These are phyloP conservation scores for Juglanconis sp. DNA, from an alignment of 2,329 filamentous ascomycete genomes.

Conservation along the genomic window DNA sequence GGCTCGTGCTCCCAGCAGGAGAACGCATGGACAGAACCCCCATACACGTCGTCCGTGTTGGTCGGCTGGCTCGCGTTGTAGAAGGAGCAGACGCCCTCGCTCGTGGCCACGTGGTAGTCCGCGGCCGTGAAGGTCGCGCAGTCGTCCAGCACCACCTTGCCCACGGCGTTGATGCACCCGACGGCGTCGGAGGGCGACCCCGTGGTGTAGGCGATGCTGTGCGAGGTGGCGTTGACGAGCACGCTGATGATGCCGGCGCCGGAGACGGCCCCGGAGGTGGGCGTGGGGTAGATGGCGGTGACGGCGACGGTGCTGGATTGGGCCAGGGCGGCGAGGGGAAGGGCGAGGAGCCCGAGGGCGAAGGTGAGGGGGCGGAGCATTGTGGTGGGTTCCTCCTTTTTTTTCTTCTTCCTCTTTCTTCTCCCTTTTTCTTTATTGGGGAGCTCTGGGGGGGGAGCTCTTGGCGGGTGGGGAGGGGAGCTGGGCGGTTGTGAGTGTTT, in stretches of 20 bases:
- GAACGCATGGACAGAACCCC: constrained; percentile 2
- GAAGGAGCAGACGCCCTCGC: constrained; percentile 13
- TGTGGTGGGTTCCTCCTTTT: background rate
- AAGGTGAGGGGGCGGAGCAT: constrained; percentile 4
- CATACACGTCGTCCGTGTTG: constrained; percentile 10
- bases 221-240: constrained; percentile 6
- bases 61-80: constrained; percentile 2
- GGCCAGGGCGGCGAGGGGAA: background rate
- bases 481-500: no score
- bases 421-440: no score
- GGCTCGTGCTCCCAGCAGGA: constrained; percentile 8
- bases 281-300: background rate
- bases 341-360: background rate
- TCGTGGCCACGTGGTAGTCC: background rate
- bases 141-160: constrained; percentile 10
- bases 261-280: background rate
- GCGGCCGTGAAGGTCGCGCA: constrained; percentile 5
- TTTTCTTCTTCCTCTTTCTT: background rate
- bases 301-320: background rate
- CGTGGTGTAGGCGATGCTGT: constrained; percentile 2
- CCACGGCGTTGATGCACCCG: constrained; percentile 11
- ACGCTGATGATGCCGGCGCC: constrained; percentile 9
- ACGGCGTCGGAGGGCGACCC: constrained; percentile 1
- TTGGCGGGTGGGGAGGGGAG: no score
- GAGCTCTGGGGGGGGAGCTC: no score